Evolutionary conservation across 2,329 filamentous ascomycete genomes (phyloP), one percentile per base, ranked within the genome.

Genomic region (Pseudogymnoascus sp.): DNA sequence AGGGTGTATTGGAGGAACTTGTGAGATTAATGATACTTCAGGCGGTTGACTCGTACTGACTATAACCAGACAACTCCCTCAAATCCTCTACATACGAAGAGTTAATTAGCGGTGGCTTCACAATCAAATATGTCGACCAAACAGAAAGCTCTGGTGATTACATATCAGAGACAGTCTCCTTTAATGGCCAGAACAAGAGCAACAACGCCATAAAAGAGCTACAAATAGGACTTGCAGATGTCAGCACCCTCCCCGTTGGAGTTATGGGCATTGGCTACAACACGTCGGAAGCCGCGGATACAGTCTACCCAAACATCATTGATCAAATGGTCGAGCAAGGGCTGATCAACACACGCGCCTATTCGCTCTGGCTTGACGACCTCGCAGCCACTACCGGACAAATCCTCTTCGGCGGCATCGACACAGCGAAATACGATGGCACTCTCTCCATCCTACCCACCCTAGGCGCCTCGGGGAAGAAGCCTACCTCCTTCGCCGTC

Each of bases 321-420:
- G 81, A 86, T 72, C 79, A 84, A 68, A 80, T 95, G 72, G 80
- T 84, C 21, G 73, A 82, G 26, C 81, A 89, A 69, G 83, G 82
- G 44, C 72, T 83, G 61, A 89, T 90, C 71, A 79, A 80, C 62
- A 80, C 79, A 28, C 83, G 84, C 68, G 85, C 86, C 3, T 91
- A 89, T 76, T 90, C 87, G 66, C 75, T 92, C 26, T 91, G 87
- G 78, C 78, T 85, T 64, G 78, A 81, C 68, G 78, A 82, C 70
- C 71, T 78, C 35, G 79, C 83, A 62, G 80, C 88, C 0, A 86
- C 80, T 65, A 86, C 82, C 1, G 90, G 90, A 36, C 87, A 78
- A 68, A 87, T 93, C 65, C 78, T 93, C 1, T 95, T 93, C 68
- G 90, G 90, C 40, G 90, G 89, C n/a, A 85, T 93, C 64, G 89